These are phyloP conservation scores for Dictyostelium citrinum DNA, from an alignment of 78 protist species.

Conservation along the genomic window DNA sequence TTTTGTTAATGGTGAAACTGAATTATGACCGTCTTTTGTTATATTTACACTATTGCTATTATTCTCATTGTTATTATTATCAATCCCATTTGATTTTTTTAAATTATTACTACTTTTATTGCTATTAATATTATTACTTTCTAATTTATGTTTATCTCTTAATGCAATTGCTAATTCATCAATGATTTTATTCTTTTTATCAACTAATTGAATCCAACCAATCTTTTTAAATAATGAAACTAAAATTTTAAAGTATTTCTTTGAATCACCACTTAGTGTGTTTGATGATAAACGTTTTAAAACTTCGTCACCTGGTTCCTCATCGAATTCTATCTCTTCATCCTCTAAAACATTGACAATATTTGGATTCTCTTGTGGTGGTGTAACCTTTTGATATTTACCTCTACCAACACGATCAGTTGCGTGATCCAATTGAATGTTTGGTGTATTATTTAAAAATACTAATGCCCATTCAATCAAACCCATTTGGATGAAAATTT, in stretches of 20 bases:
- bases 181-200: conserved; percentile 37
- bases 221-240: conserved; percentile 27
- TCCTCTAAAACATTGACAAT: conserved; percentile 41
- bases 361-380: conserved; percentile 55
- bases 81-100: not conserved
- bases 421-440: not conserved
- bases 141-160: conserved; percentile 11
- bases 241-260: conserved; percentile 3
- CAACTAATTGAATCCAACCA: conserved; percentile 50
- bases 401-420: conserved; percentile 45
- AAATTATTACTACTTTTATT: not conserved
- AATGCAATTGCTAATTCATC: conserved; percentile 22
- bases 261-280: conserved; percentile 21
- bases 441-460: conserved; percentile 57
- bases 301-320: conserved; percentile 70
- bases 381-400: conserved; percentile 51
- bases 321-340: conserved; percentile 70
- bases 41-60: not conserved
- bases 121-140: not conserved
- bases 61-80: not conserved
- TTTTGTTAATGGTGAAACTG: conserved; percentile 27
- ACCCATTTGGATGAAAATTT: conserved; percentile 15
- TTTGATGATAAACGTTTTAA: conserved; percentile 25
- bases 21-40: conserved; percentile 66
- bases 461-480: conserved; percentile 58